Base-by-base conservation (phyloP, 257 asterid genomes). In the Catharanthus roseus region DNA sequence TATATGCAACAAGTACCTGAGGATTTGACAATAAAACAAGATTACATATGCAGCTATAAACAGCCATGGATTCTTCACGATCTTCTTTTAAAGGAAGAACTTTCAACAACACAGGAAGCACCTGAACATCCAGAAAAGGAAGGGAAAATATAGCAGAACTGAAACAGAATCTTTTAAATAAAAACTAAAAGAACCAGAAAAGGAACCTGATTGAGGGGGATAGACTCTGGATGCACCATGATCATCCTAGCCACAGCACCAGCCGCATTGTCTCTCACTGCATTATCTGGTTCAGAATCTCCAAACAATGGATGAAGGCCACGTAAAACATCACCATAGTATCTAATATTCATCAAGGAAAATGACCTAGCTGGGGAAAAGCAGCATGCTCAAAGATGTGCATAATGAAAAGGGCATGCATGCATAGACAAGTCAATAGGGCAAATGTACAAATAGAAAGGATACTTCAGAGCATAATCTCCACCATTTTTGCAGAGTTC, bases 191-290 rank as follows among this genome's bases (percentile, higher is more conserved):
- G 42, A 47, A 24, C 42, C 70, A 71, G 72, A 73, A 68, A 42
- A 63, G 16, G 10, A 72, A 95, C 99, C 95, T 95, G 99, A 83
- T 86, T 81, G 68, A 95, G 78, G 11, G 97, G 96, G 73, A 95
- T 82, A 42, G 97, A 79, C 79, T 91, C 95, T 12, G 96, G 95
- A 69, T 95, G 88, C 77, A 88, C 87, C 87, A 86, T 81, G 64
- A 95, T 95, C 97, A 95, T 91, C 85, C 97, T 85, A 79, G 99
- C 96, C 78, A 95, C 99, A 28, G 99, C 99, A 78, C 99, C 99
- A 68, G 97, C 97, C 50, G 99, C 97, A 80, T 95, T 95, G 81
- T 95, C 97, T 79, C 89, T 88, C 62, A 91, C 99, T 24, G 99
- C 97, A 86, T 88, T 85, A 84, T 91, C 97, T 60, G 92, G 92